Evolutionary conservation across 2,329 filamentous ascomycete species (phyloP), one percentile per base, ranked within the genome.

Genomic region (Penicillium brevicompactum): DNA sequence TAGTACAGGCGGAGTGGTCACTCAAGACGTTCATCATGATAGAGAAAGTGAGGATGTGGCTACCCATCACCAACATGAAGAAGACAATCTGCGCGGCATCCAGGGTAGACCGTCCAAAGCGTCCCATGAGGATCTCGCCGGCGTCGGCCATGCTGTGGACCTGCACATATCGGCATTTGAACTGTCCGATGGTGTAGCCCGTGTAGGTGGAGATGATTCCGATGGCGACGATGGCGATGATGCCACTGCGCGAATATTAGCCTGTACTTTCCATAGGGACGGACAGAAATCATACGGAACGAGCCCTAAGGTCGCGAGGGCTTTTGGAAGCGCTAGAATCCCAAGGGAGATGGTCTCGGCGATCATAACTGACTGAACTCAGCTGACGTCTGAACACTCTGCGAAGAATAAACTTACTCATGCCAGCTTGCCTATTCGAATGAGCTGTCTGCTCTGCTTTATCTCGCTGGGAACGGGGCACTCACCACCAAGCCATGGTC

Each of bases 141-240:
- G 84, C 86, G 63, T 90, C 87, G 24, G 85, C 84, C 66, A 88
- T 88, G 65, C 83, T 84, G 46, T 82, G 79, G 32, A 88, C 78
- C n/a, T 83, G 72, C 2, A 85, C 84, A 65, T 80, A 77, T 34
- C 69, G 69, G 27, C 80, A 65, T 61, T 82, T 82, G 69, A 85
- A 81, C 60, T 82, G 78, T 16, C 80, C 82, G 27, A 86, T 77
- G 3, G 84, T 77, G 61, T 79, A 83, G 43, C 82, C 82, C 3
- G 82, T 84, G 66, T 84, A 85, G 3, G 78, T 81, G 3, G 82
- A 77, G 16, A 85, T 67, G 45, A 81, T 51, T 13, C 83, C 82
- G 13, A 85, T 67, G 11, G 72, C 62, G 50, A 84, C 60, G 52
- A 82, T 80, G 30, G 82, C 68, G 43, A 85, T 70, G 8, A 82